Evolutionary conservation across 2,329 filamentous ascomycete species (phyloP), one percentile per base, ranked within the genome.

Genomic region (Aspergillus intermedius): DNA sequence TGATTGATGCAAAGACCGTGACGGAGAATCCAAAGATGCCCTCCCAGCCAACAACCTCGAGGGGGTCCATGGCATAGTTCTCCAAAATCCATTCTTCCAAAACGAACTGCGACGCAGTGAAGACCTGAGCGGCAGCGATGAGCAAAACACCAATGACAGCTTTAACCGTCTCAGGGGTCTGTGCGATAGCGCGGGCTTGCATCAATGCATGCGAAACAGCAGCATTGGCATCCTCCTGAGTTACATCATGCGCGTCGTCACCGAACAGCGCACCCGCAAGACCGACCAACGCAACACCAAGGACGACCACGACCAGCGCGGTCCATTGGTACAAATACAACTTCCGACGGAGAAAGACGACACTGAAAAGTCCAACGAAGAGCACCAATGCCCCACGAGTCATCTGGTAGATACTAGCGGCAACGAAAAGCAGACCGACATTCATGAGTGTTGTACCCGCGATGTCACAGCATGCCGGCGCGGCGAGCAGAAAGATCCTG

Each of bases 361-460:
- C 91, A 62, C 90, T 95, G 73, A 98, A 96, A 0, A 97, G 74
- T 0, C 93, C 93, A 17, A 98, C 93, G 60, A 98, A 98, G 5
- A 98, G 78, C 3, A 98, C 91, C 39, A 98, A 77, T 0, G 93
- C 93, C 7, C 93, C 93, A 50, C 93, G 79, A 1, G 91, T 97
- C 93, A 98, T 98, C 73, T 98, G 93, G 72, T 96, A 98, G 63
- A 98, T 96, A 52, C 88, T 94, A 1, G 93, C 89, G 10, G 88
- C 93, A 21, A 97, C 91, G 65, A 97, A 91, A 44, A 97, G 78
- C 57, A 98, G 77, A 3, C 93, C 93, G 4, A 89, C 87, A 64
- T 98, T 98, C 91, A 98, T 97, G 48, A 97, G 79, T 3, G 93
- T 98, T 4, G 93, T 98, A 43, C 89, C 93, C 21, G 87, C 83